Percentiles rank a stretch among this genome's conserved stretches.
Evolutionary conservation across 352 stramenopile species (phyloP).

Genomic region (Phytophthora podocarpi): DNA sequence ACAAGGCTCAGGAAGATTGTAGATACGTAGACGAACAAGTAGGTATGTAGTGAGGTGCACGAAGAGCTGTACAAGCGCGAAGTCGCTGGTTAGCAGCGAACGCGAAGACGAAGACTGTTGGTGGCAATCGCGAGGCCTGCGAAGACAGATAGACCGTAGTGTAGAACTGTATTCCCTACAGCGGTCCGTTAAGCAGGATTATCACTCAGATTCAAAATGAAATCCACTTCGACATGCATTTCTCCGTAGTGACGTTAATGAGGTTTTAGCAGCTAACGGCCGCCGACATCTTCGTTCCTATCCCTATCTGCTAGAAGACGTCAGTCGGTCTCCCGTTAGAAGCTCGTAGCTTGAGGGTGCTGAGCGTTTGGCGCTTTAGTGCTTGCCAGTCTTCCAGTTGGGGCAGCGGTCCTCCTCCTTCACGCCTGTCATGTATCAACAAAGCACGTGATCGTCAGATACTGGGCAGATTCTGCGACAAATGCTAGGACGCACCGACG

Average conservation of each 20-base stretch:
- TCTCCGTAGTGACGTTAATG: no score
- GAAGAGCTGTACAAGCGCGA: conserved; percentile 5
- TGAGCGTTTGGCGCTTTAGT: no score
- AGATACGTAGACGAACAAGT: conserved; percentile 32
- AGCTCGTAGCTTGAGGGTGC: no score
- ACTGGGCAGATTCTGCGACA: background rate
- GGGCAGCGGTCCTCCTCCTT: conserved; percentile 55
- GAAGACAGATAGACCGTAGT: background rate
- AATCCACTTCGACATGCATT: no score
- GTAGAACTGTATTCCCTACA: conserved; percentile 1
- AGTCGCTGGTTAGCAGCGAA: background rate
- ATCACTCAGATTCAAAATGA: background rate
- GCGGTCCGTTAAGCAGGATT: background rate
- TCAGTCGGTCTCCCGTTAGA: background rate
- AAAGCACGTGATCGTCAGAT: background rate
- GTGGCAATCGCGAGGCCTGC: background rate
- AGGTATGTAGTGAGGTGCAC: conserved; percentile 19
- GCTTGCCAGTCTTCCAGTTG: conserved; percentile 63
- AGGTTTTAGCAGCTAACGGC: background rate
- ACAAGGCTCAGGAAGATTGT: conserved; percentile 7
- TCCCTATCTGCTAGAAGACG: conserved; percentile 10
- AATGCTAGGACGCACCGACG: conserved; percentile 19
- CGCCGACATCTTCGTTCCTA: conserved; percentile 2
- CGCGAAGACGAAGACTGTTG: background rate
- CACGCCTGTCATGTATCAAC: conserved; percentile 30